A percentile compares a stretch with the other conserved stretches of the same genome.
Conservation (phyloP, 495 filamentous ascomycete species). For the Cairneyella variabilis region DNA sequence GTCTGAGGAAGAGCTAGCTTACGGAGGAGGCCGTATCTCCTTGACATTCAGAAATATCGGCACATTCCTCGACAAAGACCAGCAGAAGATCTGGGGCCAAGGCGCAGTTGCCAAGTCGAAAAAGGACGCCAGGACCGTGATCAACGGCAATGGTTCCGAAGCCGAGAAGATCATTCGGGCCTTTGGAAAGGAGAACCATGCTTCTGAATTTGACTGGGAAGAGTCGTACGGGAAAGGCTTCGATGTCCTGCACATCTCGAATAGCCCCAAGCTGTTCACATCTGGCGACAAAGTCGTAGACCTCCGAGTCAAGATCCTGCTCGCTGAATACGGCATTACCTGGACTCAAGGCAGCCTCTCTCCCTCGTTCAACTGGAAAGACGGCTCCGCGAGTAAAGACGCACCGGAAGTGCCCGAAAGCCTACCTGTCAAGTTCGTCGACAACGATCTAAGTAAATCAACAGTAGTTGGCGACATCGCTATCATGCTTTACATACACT, state of each 20-base stretch:
- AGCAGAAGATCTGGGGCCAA: constrained; percentile 81
- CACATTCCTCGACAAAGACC: constrained; percentile 67
- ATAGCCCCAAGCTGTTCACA: constrained; percentile 48
- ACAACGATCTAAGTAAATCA: constrained; percentile 46
- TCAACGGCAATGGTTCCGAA: constrained; percentile 63
- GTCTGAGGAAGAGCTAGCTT: constrained; percentile 64
- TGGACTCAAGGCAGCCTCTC: constrained; percentile 47
- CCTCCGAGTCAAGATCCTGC: constrained; percentile 49
- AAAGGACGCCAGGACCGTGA: constrained; percentile 52
- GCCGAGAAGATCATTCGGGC: constrained; percentile 68
- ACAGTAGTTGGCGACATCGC: constrained; percentile 41
- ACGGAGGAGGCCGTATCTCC: constrained; percentile 75
- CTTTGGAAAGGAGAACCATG: constrained; percentile 83
- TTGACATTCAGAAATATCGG: constrained; percentile 90
- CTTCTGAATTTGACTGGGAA: constrained; percentile 72
- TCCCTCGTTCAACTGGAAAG: constrained; percentile 30
- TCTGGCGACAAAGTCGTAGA: constrained; percentile 53
- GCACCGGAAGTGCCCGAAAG: constrained; percentile 26
- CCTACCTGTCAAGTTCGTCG: constrained; percentile 48
- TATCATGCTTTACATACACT: constrained; percentile 54
- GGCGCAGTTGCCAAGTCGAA: constrained; percentile 69
- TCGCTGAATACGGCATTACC: constrained; percentile 56
- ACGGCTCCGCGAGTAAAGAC: constrained; percentile 27
- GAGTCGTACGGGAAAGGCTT: constrained; percentile 75
- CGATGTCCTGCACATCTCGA: constrained; percentile 73